phyloP scores from a whole-genome alignment of 352 stramenopile species.

The Stephanocyclus meneghinianus region DNA sequence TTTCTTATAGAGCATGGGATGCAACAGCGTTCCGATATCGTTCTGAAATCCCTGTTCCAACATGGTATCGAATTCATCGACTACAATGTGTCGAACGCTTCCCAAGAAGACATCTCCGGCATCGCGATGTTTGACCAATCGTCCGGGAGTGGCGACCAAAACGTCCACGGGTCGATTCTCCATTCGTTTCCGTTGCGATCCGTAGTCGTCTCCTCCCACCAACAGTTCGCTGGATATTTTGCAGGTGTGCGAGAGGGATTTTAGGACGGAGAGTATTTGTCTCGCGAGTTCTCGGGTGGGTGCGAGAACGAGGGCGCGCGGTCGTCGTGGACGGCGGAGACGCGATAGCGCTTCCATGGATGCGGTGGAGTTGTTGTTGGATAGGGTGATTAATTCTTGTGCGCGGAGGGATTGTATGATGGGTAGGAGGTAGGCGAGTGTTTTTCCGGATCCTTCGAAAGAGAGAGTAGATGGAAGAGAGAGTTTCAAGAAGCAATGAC shows the following conservation, averaged over 20 bases:
- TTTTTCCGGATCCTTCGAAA: slow-evolving; percentile 87
- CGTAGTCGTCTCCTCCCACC: slow-evolving; percentile 73
- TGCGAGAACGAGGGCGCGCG: slow-evolving; percentile 74
- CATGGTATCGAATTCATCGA: slow-evolving; percentile 87
- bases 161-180: slow-evolving; percentile 71
- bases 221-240: slow-evolving; percentile 70
- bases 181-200: slow-evolving; percentile 65
- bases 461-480: too few relatives aligned
- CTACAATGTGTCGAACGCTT: slow-evolving; percentile 67
- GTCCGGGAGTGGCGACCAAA: slow-evolving; percentile 76
- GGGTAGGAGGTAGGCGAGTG: slow-evolving; percentile 90
- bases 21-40: slow-evolving; percentile 78
- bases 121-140: slow-evolving; percentile 81
- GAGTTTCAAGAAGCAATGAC: too few relatives aligned
- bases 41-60: slow-evolving; percentile 82
- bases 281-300: slow-evolving; percentile 78
- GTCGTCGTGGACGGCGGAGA: slow-evolving; percentile 53
- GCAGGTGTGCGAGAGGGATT: slow-evolving; percentile 64
- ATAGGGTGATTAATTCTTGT: slow-evolving; percentile 50
- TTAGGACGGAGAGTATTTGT: slow-evolving; percentile 80
- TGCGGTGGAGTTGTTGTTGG: not conserved
- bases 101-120: slow-evolving; percentile 74
- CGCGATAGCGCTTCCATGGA: slow-evolving; percentile 24
- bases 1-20: slow-evolving; percentile 76
- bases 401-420: slow-evolving; percentile 81